phyloP scores from a whole-genome alignment of 1,139 yeast genomes.

The Lodderomyces elongisporus region DNA sequence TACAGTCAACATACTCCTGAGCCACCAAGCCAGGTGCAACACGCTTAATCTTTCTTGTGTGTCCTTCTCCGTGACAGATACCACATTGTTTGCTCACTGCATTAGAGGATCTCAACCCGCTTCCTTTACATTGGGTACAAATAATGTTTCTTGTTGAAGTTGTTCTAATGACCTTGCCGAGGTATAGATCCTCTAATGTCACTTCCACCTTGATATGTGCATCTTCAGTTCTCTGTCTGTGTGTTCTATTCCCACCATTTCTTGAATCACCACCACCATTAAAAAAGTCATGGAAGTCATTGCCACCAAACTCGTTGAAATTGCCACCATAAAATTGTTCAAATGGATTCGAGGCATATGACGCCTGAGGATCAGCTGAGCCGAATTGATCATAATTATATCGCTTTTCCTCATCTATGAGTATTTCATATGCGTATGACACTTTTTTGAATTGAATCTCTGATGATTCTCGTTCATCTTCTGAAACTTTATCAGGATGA shows the following conservation, averaged over 20 bases:
- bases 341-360: slow-evolving; percentile 36
- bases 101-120: slow-evolving; percentile 67
- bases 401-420: slow-evolving; percentile 59
- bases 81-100: slow-evolving; percentile 48
- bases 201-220: slow-evolving; percentile 62
- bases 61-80: slow-evolving; percentile 72
- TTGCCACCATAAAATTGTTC: slow-evolving; percentile 33
- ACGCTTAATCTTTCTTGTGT: slow-evolving; percentile 52
- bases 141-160: slow-evolving; percentile 68
- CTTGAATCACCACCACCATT: slow-evolving; percentile 32
- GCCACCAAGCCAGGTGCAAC: slow-evolving; percentile 77
- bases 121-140: slow-evolving; percentile 69
- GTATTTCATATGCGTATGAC: slow-evolving; percentile 70
- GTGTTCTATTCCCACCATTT: slow-evolving; percentile 21
- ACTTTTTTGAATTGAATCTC: slow-evolving; percentile 73
- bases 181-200: slow-evolving; percentile 69
- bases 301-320: slow-evolving; percentile 44
- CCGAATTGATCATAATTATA: slow-evolving; percentile 57
- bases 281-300: slow-evolving; percentile 73
- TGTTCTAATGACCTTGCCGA: slow-evolving; percentile 76
- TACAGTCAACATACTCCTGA: slow-evolving; percentile 59
- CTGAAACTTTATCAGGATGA: slow-evolving; percentile 80
- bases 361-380: slow-evolving; percentile 21
- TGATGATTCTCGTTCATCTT: slow-evolving; percentile 59
- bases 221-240: slow-evolving; percentile 47